Conservation (phyloP, 2,329 filamentous ascomycete species). For the Metarhizium brunneum region DNA sequence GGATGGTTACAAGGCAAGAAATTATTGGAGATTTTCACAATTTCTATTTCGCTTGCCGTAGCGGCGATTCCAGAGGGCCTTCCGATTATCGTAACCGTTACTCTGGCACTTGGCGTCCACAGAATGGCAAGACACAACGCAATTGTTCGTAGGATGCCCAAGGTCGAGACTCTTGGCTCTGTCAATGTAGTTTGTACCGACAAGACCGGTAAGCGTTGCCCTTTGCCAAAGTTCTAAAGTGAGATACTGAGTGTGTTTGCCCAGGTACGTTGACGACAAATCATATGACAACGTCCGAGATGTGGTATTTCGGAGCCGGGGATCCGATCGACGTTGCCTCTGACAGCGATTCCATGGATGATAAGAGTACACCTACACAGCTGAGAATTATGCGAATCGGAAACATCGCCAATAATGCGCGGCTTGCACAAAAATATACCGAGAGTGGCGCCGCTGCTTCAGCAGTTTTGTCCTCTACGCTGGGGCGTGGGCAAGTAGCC, state of each 20-base stretch:
- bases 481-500: constrained; percentile 48
- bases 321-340: constrained; percentile 42
- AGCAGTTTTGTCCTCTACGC: constrained; percentile 78
- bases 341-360: constrained; percentile 44
- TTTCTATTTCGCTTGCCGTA: constrained; percentile 91
- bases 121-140: constrained; percentile 93
- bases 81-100: constrained; percentile 97
- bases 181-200: constrained; percentile 99
- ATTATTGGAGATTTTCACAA: constrained; percentile 91
- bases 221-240: not conserved
- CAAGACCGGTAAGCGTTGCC: constrained; percentile 61
- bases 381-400: constrained; percentile 80
- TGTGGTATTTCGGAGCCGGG: constrained; percentile 82
- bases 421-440: constrained; percentile 64
- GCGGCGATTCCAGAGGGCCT: constrained; percentile 93
- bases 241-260: not conserved
- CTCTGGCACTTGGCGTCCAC: constrained; percentile 85
- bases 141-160: constrained; percentile 90
- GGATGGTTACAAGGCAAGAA: constrained; percentile 85
- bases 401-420: constrained; percentile 92
- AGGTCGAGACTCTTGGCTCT: constrained; percentile 94
- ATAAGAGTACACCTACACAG: constrained; percentile 61
- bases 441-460: constrained; percentile 58
- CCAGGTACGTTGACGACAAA: constrained; percentile 86
- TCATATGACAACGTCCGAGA: constrained; percentile 94